These are phyloP conservation scores for Carex scoparia DNA, from an alignment of 176 grass and related monocot species.

Conservation along the genomic window DNA sequence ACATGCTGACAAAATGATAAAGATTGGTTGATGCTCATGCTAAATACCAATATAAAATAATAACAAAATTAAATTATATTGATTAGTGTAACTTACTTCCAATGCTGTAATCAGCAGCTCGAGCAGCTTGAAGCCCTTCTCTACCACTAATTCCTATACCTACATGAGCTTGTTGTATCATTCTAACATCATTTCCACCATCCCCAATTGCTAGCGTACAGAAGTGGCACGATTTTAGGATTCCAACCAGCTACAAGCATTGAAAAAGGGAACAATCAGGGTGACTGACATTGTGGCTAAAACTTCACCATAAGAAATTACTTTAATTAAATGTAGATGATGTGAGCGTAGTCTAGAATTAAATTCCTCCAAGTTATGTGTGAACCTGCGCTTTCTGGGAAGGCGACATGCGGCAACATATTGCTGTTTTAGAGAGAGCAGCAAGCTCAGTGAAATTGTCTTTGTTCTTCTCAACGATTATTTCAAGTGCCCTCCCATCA, in stretches of 20 bases:
- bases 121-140: constrained; percentile 92
- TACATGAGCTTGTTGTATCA: constrained; percentile 96
- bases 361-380: neutral
- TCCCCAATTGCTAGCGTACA: constrained; percentile 88
- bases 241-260: constrained; percentile 66
- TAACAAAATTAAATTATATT: neutral
- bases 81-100: constrained; percentile 51
- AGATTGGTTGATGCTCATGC: neutral
- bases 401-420: constrained; percentile 83
- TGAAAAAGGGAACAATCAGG: constrained; percentile 15
- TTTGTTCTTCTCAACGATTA: constrained; percentile 73
- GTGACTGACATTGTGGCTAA: neutral
- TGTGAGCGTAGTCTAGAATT: neutral
- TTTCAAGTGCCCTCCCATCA: constrained; percentile 90
- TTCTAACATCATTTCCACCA: constrained; percentile 98
- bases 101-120: constrained; percentile 92
- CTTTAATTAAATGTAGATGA: neutral
- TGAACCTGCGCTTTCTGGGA: constrained; percentile 89
- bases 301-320: constrained; percentile 2
- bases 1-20: neutral
- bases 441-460: constrained; percentile 67
- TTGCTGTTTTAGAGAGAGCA: constrained; percentile 75
- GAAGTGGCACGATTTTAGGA: constrained; percentile 65
- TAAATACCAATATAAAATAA: neutral
- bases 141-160: constrained; percentile 93